Evolutionary conservation across 163 green algal genomes (phyloP), one percentile per base, ranked within the genome.

Genomic region (Chlamydomonas reinhardtii): DNA sequence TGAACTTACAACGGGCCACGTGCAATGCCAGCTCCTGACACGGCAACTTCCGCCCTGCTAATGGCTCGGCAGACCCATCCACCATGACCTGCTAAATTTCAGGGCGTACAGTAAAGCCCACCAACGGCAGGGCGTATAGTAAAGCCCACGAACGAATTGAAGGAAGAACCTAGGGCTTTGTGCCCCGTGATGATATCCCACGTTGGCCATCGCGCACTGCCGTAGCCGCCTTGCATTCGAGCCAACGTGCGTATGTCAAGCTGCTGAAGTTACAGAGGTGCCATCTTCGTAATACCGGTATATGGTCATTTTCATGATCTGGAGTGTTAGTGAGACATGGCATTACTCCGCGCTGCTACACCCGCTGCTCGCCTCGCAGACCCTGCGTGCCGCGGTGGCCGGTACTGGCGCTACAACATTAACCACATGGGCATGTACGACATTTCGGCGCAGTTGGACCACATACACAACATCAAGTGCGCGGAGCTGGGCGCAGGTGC

Each of bases 361-460:
- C n/a, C 12, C 59, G 59, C 59, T 27, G 3, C 0, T n/a, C 22
- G 20, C 22, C 20, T 22, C 59, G 12, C 59, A 93, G 91, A 94
- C 73, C 91, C 93, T 15, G n/a, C 70, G 24, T 86, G 83, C 27
- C 86, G 85, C 39, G 82, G 86, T 20, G 37, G 70, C 43, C 43
- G 76, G 29, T 99, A 99, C 88, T 99, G 96, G 95, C 70, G 86
- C 29, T 99, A 97, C 91, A 96, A 91, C 34, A 84, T 97, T 31
- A 99, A 99, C 83, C 95, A 99, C 89, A 90, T 99, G 54, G 97
- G 91, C 27, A 80, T 97, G 61, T 83, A 95, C 61, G 97, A 99
- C 90, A 86, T 97, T 2, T 74, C 88, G 14, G 91, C 92, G n/a
- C 86, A 94, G 89, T 65, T 96, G 54, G 93, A 98, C 65, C 92